Conservation (phyloP, 2,329 filamentous ascomycete species). For the Dryadomyces quercivorus region DNA sequence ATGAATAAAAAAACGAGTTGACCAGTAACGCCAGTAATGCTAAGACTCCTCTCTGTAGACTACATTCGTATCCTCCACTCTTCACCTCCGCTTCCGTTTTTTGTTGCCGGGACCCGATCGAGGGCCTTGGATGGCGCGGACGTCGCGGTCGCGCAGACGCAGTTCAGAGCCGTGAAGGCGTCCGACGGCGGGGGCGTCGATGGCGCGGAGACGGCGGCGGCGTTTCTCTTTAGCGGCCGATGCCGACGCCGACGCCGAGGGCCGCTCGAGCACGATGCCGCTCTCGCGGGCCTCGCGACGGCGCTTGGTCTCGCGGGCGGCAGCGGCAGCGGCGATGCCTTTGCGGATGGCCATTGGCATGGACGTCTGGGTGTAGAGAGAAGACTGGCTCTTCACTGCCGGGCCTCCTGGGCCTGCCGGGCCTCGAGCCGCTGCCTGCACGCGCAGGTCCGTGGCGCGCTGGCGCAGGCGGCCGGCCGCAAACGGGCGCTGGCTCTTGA, state of each 20-base stretch:
- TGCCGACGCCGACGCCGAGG: slow-evolving; percentile 21
- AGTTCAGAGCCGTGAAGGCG: slow-evolving; percentile 69
- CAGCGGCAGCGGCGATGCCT: slow-evolving; percentile 64
- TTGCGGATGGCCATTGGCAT: slow-evolving; percentile 84
- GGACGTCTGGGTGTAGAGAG: slow-evolving; percentile 55
- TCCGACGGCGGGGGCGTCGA: slow-evolving; percentile 70
- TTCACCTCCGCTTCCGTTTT: slow-evolving; percentile 13
- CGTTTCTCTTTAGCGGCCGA: slow-evolving; percentile 15
- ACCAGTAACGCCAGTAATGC: neutral
- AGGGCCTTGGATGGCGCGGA: slow-evolving; percentile 53
- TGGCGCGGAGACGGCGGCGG: slow-evolving; percentile 24
- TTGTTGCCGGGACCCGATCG: slow-evolving; percentile 22
- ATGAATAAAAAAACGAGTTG: neutral
- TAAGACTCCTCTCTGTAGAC: neutral
- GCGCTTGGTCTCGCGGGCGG: slow-evolving; percentile 54
- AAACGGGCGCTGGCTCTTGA: slow-evolving; percentile 25
- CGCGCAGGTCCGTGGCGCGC: slow-evolving; percentile 71
- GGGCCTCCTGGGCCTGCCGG: too few species aligned
- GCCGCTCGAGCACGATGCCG: slow-evolving; percentile 71
- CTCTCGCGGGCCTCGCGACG: slow-evolving; percentile 77
- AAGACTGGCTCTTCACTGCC: too few species aligned
- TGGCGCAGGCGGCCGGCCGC: slow-evolving; percentile 59
- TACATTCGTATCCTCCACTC: neutral
- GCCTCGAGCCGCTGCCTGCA: slow-evolving; percentile 65
- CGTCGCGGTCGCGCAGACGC: slow-evolving; percentile 65